phyloP scores from a whole-genome alignment of 805 yeast genomes.

The Vanderwaltozyma tropicalis region DNA sequence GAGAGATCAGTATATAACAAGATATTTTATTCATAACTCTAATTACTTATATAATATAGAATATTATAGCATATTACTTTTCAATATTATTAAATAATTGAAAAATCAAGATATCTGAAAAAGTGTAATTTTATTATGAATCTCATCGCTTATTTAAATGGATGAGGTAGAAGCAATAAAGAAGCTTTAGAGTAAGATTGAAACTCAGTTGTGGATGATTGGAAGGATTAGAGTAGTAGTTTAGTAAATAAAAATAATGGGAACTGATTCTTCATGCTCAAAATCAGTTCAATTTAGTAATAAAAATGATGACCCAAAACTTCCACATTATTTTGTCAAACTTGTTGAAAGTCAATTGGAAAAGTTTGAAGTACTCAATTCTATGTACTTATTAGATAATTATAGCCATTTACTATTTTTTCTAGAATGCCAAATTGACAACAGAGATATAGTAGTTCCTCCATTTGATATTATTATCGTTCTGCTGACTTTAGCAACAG shows the following conservation, averaged over 20 bases:
- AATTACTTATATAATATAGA: too few relatives aligned
- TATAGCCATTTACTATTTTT: slow-evolving; percentile 31
- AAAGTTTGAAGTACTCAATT: slow-evolving; percentile 22
- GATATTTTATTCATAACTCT: too few relatives aligned
- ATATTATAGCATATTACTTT: too few relatives aligned
- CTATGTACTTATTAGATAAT: slow-evolving; percentile 23
- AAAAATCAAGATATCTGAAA: too few relatives aligned
- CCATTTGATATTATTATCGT: slow-evolving; percentile 27
- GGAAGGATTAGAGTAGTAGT: too few relatives aligned
- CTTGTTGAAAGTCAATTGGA: slow-evolving; percentile 12
- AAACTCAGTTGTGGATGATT: too few relatives aligned
- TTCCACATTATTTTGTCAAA: slow-evolving; percentile 21
- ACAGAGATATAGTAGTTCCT: slow-evolving; percentile 19
- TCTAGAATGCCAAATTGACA: slow-evolving; percentile 23
- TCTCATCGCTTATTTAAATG: too few relatives aligned
- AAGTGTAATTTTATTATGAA: too few relatives aligned
- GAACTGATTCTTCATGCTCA: neutral
- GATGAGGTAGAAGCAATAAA: too few relatives aligned
- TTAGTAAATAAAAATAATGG: neutral
- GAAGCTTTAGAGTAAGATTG: too few relatives aligned
- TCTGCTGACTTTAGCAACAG: slow-evolving; percentile 30
- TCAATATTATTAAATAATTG: too few relatives aligned
- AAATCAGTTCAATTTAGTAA: neutral
- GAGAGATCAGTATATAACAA: too few relatives aligned
- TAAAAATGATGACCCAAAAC: neutral